Evolutionary conservation across 495 filamentous ascomycete species (phyloP).

Genomic region (Xylaria venustula): DNA sequence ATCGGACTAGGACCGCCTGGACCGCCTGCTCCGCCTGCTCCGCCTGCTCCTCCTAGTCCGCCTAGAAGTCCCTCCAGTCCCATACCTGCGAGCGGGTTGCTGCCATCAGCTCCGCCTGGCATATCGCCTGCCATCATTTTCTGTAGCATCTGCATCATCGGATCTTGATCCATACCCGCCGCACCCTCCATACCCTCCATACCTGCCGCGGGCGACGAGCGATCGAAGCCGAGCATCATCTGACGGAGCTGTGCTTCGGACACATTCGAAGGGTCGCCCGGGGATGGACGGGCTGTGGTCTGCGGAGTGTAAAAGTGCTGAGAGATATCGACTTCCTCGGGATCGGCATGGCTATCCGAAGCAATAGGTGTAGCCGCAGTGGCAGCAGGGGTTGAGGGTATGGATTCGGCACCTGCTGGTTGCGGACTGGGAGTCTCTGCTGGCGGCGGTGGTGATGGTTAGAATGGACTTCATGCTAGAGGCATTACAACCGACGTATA

Average conservation of each 20-base stretch:
- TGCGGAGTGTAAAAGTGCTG: slow-evolving; percentile 54
- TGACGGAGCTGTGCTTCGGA: slow-evolving; percentile 44
- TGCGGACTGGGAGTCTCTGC: slow-evolving; percentile 10
- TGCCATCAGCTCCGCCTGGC: slow-evolving; percentile 36
- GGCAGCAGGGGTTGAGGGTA: slow-evolving; percentile 9
- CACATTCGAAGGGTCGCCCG: slow-evolving; percentile 28
- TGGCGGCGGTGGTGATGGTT: background rate
- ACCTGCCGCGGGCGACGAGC: slow-evolving; percentile 33
- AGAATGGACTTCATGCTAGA: background rate
- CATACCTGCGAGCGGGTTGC: slow-evolving; percentile 26
- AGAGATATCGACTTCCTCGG: slow-evolving; percentile 73
- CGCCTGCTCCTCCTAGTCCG: slow-evolving; percentile 24
- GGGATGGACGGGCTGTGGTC: slow-evolving; percentile 31
- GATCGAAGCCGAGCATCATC: slow-evolving; percentile 40
- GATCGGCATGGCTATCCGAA: slow-evolving; percentile 50
- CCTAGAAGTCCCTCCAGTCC: slow-evolving; percentile 31
- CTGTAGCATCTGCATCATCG: slow-evolving; percentile 37
- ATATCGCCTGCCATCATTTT: slow-evolving; percentile 45
- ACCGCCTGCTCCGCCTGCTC: slow-evolving; percentile 25
- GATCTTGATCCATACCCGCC: slow-evolving; percentile 29
- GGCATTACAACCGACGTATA: background rate
- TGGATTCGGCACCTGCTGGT: slow-evolving; percentile 11
- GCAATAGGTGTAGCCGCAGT: slow-evolving; percentile 20
- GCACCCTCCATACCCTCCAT: slow-evolving; percentile 23
- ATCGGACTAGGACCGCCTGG: slow-evolving; percentile 43